Evolutionary conservation across 179 eudicot genomes (phyloP).

Genomic region (Spergularia azorica): DNA sequence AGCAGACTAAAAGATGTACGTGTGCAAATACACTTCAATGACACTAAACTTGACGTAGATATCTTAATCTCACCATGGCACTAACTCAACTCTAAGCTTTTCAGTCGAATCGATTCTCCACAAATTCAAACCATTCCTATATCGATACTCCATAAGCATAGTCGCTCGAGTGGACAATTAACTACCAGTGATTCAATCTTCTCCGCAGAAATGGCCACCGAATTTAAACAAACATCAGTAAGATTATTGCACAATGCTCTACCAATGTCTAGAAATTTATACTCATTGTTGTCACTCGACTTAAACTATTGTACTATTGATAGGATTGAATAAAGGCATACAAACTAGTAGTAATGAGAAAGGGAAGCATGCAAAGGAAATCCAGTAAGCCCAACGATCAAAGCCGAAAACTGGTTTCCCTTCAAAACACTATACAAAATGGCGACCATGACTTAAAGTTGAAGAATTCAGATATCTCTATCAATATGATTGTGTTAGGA

Average conservation of each 20-base stretch:
- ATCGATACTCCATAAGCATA: neutral
- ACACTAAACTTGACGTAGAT: slow-evolving; percentile 10
- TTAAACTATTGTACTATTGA: no score
- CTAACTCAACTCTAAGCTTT: neutral
- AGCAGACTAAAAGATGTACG: neutral
- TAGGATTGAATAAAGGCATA: no score
- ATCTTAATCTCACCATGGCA: neutral
- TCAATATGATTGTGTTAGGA: slow-evolving; percentile 5
- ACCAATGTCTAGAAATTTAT: neutral
- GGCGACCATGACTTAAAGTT: neutral
- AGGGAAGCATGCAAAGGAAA: no score
- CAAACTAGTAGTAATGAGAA: no score
- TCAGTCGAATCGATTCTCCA: neutral
- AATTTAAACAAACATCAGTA: neutral
- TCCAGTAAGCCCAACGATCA: no score
- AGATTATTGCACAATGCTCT: neutral
- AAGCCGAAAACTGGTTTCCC: no score
- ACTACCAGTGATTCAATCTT: neutral
- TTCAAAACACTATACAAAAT: neutral
- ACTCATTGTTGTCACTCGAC: no score
- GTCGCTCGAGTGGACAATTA: slow-evolving; percentile 3
- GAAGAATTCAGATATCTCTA: slow-evolving; percentile 43
- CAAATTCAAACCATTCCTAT: neutral
- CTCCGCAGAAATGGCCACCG: neutral
- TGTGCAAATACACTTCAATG: neutral